phyloP scores from a whole-genome alignment of 2,329 filamentous ascomycete species.

The Nigrospora osmanthi region DNA sequence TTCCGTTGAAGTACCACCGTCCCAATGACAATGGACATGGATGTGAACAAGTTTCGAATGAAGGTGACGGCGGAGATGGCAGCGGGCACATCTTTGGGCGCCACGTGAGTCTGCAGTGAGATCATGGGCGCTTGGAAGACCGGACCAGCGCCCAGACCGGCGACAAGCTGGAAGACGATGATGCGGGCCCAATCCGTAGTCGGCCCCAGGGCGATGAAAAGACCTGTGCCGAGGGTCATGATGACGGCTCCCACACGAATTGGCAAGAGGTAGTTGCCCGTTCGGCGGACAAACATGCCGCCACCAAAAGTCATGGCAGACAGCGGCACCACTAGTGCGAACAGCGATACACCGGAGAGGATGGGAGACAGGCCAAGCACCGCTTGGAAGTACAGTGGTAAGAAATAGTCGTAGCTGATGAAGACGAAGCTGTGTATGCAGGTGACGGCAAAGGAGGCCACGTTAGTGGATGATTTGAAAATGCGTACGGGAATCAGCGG shows the following conservation, averaged over 20 bases:
- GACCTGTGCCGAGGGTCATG: slow-evolving; percentile 39
- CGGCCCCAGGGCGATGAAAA: slow-evolving; percentile 36
- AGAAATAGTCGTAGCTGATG: slow-evolving; percentile 39
- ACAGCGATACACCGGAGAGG: slow-evolving; percentile 22
- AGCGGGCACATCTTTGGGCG: slow-evolving; percentile 41
- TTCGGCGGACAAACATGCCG: slow-evolving; percentile 21
- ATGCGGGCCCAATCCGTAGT: slow-evolving; percentile 24
- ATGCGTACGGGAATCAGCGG: slow-evolving; percentile 49
- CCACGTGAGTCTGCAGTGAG: slow-evolving; percentile 41
- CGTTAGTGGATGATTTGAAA: slow-evolving; percentile 39
- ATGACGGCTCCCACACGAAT: slow-evolving; percentile 34
- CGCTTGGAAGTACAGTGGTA: slow-evolving; percentile 23
- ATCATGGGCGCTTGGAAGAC: slow-evolving; percentile 48
- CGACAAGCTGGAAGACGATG: slow-evolving; percentile 31
- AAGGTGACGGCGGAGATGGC: slow-evolving; percentile 47
- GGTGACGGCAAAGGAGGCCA: slow-evolving; percentile 32
- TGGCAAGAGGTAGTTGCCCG: slow-evolving; percentile 37
- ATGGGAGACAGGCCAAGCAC: slow-evolving; percentile 18
- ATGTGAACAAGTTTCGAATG: slow-evolving; percentile 46
- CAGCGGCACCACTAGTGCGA: slow-evolving; percentile 38
- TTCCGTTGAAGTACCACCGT: slow-evolving; percentile 47
- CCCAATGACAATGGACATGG: slow-evolving; percentile 49
- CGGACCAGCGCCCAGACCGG: slow-evolving; percentile 40
- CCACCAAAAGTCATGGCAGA: slow-evolving; percentile 19
- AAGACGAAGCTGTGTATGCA: slow-evolving; percentile 35